phyloP scores from a whole-genome alignment of 768 basidiomycete species.

The Gelatoporia subvermispora region DNA sequence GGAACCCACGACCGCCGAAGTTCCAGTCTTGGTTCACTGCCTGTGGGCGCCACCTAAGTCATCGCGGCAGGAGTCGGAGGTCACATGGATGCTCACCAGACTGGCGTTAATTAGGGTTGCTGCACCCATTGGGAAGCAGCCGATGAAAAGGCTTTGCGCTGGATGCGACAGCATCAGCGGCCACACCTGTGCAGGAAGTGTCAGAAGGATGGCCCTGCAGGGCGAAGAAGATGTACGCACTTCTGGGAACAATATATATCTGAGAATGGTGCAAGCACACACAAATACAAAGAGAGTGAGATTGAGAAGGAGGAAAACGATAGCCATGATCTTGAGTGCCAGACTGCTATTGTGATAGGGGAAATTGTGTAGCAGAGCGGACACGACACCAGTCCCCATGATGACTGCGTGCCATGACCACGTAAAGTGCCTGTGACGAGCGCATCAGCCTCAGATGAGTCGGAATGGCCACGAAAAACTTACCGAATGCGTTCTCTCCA shows the following conservation, averaged over 20 bases:
- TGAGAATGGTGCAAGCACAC: conserved; percentile 23
- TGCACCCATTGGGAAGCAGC: conserved; percentile 41
- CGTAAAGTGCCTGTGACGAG: conserved; percentile 35
- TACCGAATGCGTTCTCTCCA: conserved; percentile 35
- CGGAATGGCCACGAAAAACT: background rate
- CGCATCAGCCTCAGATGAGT: background rate
- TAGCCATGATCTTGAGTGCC: conserved; percentile 29
- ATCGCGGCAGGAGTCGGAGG: too few relatives aligned
- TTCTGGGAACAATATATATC: conserved; percentile 30
- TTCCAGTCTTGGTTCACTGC: conserved; percentile 31
- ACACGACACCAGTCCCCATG: conserved; percentile 43
- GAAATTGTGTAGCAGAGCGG: conserved; percentile 36
- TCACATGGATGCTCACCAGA: conserved; percentile 24
- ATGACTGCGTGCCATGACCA: conserved; percentile 44
- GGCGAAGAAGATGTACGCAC: conserved; percentile 9
- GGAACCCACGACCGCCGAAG: conserved; percentile 31
- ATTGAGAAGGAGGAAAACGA: conserved; percentile 37
- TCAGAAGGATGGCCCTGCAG: background rate
- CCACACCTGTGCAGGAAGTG: conserved; percentile 14
- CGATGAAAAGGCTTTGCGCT: conserved; percentile 41
- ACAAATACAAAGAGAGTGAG: conserved; percentile 33
- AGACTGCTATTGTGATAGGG: conserved; percentile 35
- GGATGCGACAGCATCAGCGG: conserved; percentile 32
- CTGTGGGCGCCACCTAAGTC: conserved; percentile 5
- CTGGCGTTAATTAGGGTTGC: conserved; percentile 38